Evolutionary conservation across 352 stramenopile genomes (phyloP).

Genomic region (Peronospora destructor): DNA sequence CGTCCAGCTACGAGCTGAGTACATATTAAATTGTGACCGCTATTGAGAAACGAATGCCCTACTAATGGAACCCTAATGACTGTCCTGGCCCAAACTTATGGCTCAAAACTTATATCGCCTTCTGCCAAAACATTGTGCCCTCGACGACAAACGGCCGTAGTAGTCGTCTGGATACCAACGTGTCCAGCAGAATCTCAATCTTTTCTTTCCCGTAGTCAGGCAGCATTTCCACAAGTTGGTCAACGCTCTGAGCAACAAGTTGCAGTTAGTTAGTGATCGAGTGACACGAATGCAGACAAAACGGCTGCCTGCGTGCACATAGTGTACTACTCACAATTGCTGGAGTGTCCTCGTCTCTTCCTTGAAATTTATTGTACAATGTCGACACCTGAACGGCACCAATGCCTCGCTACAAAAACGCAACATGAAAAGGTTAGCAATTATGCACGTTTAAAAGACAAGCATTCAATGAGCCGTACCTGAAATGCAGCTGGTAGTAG

Average conservation of each 20-base stretch:
- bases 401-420: slow-evolving; percentile 44
- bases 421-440: slow-evolving; percentile 9
- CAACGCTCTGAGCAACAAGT: slow-evolving; percentile 41
- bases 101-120: slow-evolving; percentile 16
- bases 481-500: slow-evolving; percentile 69
- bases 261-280: slow-evolving; percentile 7
- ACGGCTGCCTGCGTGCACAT: not conserved
- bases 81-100: slow-evolving; percentile 7
- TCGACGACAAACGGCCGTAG: slow-evolving; percentile 78
- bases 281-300: slow-evolving; percentile 19
- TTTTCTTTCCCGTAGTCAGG: slow-evolving; percentile 60
- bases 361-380: slow-evolving; percentile 82
- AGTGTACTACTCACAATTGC: slow-evolving; percentile 50
- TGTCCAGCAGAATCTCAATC: slow-evolving; percentile 75
- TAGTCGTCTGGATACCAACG: slow-evolving; percentile 62
- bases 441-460: not conserved
- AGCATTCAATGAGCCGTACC: slow-evolving; percentile 24
- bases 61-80: not conserved
- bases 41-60: slow-evolving; percentile 14
- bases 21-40: slow-evolving; percentile 15
- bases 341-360: slow-evolving; percentile 36
- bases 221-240: slow-evolving; percentile 62
- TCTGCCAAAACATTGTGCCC: slow-evolving; percentile 84
- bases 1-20: not conserved
- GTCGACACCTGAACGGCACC: slow-evolving; percentile 79